phyloP scores from a whole-genome alignment of 352 stramenopile species.

The Aphanomyces astaci region DNA sequence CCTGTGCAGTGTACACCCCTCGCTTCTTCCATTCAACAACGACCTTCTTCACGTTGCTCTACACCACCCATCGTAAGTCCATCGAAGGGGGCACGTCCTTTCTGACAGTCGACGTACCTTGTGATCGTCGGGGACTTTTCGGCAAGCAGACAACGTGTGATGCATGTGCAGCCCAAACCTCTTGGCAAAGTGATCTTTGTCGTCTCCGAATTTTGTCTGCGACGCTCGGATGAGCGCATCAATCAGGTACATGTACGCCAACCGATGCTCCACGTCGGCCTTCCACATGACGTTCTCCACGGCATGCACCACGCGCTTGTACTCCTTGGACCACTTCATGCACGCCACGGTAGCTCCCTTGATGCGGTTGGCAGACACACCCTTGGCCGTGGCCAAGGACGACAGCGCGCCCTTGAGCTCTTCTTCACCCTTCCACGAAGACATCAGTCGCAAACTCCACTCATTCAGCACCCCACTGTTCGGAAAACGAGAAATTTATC shows the following conservation, averaged over 20 bases:
- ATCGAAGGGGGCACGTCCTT: not conserved
- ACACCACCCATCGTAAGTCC: constrained; percentile 5
- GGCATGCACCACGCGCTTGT: constrained; percentile 82
- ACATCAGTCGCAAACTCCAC: constrained; percentile 10
- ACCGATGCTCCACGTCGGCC: constrained; percentile 63
- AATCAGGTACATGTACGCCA: constrained; percentile 70
- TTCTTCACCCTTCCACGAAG: constrained; percentile 54
- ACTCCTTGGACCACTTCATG: constrained; percentile 44
- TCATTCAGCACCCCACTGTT: not conserved
- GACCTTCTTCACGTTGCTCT: constrained; percentile 57
- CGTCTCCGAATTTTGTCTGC: constrained; percentile 45
- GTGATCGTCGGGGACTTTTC: constrained; percentile 50
- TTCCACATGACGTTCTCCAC: constrained; percentile 82
- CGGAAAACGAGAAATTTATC: not conserved
- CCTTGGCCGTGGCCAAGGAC: constrained; percentile 60
- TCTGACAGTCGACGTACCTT: constrained; percentile 33
- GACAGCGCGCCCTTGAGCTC: constrained; percentile 61
- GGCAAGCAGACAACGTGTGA: constrained; percentile 63
- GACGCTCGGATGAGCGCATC: constrained; percentile 79
- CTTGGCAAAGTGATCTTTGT: constrained; percentile 66
- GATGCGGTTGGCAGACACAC: constrained; percentile 70
- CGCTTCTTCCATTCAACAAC: constrained; percentile 73
- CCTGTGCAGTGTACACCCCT: constrained; percentile 49
- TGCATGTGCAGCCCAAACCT: constrained; percentile 66
- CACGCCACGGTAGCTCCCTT: constrained; percentile 31